phyloP scores from a whole-genome alignment of 2,329 filamentous ascomycete species.

The Colletotrichum sp. region DNA sequence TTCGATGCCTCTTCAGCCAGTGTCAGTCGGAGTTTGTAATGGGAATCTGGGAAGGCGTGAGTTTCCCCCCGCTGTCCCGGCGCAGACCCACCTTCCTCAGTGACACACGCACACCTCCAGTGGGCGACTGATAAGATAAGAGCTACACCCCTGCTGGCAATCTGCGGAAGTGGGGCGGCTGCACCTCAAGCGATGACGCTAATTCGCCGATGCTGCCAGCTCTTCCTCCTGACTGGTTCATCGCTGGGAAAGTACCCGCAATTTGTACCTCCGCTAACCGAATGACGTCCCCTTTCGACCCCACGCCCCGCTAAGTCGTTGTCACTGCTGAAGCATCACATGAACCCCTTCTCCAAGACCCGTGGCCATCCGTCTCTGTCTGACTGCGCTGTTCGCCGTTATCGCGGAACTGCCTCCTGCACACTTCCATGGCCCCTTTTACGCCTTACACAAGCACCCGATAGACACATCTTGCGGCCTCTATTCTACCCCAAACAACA shows the following conservation, averaged over 20 bases:
- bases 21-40: not conserved
- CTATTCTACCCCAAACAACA: not conserved
- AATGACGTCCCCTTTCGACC: conserved; percentile 16
- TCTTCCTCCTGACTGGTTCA: not conserved
- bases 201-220: not conserved
- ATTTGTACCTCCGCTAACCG: not conserved
- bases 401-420: not conserved
- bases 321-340: conserved; percentile 20
- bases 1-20: not conserved
- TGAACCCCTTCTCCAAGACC: conserved; percentile 16
- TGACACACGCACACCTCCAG: not conserved
- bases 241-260: not conserved
- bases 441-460: not conserved
- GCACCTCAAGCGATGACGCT: not conserved
- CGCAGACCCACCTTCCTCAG: not conserved
- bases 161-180: not conserved
- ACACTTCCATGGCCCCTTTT: not conserved
- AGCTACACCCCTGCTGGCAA: conserved; percentile 2
- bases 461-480: not conserved
- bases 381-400: not conserved
- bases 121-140: conserved; percentile 15
- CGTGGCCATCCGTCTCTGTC: not conserved
- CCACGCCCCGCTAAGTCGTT: conserved; percentile 16
- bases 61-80: not conserved
- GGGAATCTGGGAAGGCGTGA: not conserved